Evolutionary conservation across 225 moss, liverwort and hornwort species (phyloP).

Genomic region (Sphagnum tenellum): DNA sequence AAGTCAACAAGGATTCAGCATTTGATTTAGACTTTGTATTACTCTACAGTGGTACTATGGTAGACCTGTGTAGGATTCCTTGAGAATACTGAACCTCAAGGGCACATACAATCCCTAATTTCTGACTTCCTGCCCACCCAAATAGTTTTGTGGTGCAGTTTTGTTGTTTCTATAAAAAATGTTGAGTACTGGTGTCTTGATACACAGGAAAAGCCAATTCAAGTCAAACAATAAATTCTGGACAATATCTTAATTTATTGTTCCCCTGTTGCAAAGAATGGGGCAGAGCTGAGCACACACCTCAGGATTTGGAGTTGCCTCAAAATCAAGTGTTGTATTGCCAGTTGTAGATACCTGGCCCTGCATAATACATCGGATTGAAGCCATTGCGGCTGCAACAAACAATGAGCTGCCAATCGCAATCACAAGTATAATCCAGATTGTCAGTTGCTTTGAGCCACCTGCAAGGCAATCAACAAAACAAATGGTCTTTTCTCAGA

Average conservation of each 20-base stretch:
- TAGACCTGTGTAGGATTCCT: too few relatives aligned
- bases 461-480: conserved; percentile 5
- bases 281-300: not conserved
- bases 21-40: too few relatives aligned
- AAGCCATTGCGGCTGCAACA: conserved; percentile 12
- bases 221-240: not conserved
- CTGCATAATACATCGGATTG: conserved; percentile 17
- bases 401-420: conserved; percentile 34
- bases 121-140: too few relatives aligned
- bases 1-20: too few relatives aligned
- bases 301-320: conserved; percentile 7
- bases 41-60: too few relatives aligned
- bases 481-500: too few relatives aligned
- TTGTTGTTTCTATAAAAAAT: too few relatives aligned
- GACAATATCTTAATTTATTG: not conserved
- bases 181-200: too few relatives aligned
- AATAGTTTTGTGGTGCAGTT: too few relatives aligned
- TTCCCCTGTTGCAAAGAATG: not conserved
- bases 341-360: not conserved
- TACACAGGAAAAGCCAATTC: not conserved
- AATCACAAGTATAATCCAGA: conserved; percentile 33
- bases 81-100: too few relatives aligned
- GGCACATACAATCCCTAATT: too few relatives aligned
- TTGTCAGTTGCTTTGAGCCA: conserved; percentile 13
- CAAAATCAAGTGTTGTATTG: conserved; percentile 5